These are phyloP conservation scores for Marasmius sp. DNA, from an alignment of 1,284 basidiomycete genomes.

Conservation along the genomic window DNA sequence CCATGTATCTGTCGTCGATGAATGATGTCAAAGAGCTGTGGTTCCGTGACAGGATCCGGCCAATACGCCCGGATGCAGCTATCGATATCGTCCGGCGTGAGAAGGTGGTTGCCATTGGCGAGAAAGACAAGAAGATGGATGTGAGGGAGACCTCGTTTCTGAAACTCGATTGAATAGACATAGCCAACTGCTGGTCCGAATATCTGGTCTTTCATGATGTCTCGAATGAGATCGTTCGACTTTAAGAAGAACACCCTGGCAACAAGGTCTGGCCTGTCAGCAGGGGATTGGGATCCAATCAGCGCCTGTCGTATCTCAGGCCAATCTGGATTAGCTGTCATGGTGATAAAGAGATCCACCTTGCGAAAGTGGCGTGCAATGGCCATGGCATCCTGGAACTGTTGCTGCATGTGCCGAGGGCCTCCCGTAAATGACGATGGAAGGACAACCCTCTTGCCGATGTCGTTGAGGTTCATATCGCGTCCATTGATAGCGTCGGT, in stretches of 20 bases:
- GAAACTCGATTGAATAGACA: constrained; percentile 50
- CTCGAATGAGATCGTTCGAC: constrained; percentile 33
- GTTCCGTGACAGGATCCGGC: constrained; percentile 38
- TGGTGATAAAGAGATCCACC: constrained; percentile 45
- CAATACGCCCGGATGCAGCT: constrained; percentile 37
- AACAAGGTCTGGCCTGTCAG: constrained; percentile 47
- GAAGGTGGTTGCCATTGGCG: constrained; percentile 26
- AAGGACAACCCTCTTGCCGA: constrained; percentile 27
- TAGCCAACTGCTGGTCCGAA: constrained; percentile 29
- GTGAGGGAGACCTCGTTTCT: constrained; percentile 49
- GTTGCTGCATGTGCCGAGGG: constrained; percentile 38
- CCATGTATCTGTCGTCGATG: constrained; percentile 45
- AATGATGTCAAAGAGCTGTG: constrained; percentile 33
- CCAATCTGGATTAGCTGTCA: constrained; percentile 49
- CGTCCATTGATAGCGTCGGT: constrained; percentile 28
- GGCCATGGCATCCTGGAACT: constrained; percentile 45
- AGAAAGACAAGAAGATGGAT: constrained; percentile 46
- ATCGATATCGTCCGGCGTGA: constrained; percentile 36
- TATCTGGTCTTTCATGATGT: constrained; percentile 27
- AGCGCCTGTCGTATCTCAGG: constrained; percentile 40
- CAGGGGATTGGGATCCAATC: constrained; percentile 34
- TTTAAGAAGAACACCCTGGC: constrained; percentile 44
- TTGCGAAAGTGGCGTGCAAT: constrained; percentile 31
- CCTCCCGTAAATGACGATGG: constrained; percentile 43
- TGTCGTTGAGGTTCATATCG: constrained; percentile 2